Percentiles rank a stretch among this genome's conserved stretches.
These are phyloP conservation scores for Leccinum pachyderme DNA, from an alignment of 1,284 basidiomycete species.

Conservation along the genomic window DNA sequence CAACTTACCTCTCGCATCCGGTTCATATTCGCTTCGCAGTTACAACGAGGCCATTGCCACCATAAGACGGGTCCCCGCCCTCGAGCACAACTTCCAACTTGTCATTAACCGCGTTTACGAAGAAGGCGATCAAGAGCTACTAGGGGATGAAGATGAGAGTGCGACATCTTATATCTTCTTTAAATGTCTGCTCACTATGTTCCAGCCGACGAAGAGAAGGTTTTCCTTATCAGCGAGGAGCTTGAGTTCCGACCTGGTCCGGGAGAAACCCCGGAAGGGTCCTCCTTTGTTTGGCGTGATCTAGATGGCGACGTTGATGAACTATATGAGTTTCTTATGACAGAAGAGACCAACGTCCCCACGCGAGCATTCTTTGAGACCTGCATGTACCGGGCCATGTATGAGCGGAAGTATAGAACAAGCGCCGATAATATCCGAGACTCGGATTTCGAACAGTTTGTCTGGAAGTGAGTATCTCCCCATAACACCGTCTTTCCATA, in stretches of 20 bases:
- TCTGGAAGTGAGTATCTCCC: slow-evolving; percentile 62
- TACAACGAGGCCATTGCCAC: slow-evolving; percentile 96
- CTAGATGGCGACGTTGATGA: slow-evolving; percentile 81
- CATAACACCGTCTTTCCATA: slow-evolving; percentile 23
- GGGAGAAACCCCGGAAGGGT: slow-evolving; percentile 75
- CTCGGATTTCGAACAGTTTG: slow-evolving; percentile 70
- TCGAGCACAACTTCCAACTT: slow-evolving; percentile 93
- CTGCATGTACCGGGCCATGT: slow-evolving; percentile 93
- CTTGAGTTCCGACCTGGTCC: slow-evolving; percentile 79
- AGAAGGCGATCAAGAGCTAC: slow-evolving; percentile 90
- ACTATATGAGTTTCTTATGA: slow-evolving; percentile 75
- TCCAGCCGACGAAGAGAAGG: slow-evolving; percentile 85
- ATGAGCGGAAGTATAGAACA: slow-evolving; percentile 81
- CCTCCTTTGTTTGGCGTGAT: slow-evolving; percentile 88
- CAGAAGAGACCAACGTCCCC: slow-evolving; percentile 76
- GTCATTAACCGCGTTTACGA: slow-evolving; percentile 94
- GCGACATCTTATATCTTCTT: slow-evolving; percentile 34
- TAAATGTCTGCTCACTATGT: slow-evolving; percentile 6
- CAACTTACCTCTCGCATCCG: background rate
- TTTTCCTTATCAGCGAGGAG: slow-evolving; percentile 88
- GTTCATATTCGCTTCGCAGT: slow-evolving; percentile 41
- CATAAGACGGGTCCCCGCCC: slow-evolving; percentile 79
- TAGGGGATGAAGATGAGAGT: slow-evolving; percentile 97
- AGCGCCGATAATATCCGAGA: slow-evolving; percentile 72
- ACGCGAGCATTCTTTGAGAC: slow-evolving; percentile 88